Evolutionary conservation across 305 asterid genomes (phyloP), one percentile per base, ranked within the genome.

Genomic region (Euphrasia arctica): DNA sequence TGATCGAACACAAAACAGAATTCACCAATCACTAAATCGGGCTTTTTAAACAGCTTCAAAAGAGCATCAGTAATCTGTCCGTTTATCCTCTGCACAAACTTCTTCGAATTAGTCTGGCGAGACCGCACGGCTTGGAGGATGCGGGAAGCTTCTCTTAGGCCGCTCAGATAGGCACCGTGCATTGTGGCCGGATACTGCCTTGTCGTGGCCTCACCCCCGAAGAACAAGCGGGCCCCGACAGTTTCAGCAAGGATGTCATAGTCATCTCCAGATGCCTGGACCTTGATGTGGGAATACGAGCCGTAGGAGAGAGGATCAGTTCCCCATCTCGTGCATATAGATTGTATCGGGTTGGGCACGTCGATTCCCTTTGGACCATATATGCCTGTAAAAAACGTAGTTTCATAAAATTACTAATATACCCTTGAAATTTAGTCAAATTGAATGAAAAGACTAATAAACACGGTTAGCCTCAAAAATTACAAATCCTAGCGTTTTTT

Each of bases 151-250:
- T 88, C 96, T 73, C 96, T 77, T 63, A 88, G 79, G 65, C 96
- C 96, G 61, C 96, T 88, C 67, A 88, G 86, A 62, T 83, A 86
- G 62, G 96, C 96, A 60, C 96, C 94, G 29, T 85, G 96, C 96
- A 88, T 88, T 70, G 96, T 88, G 66, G 95, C 96, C 22, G 96
- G 95, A 69, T 83, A 82, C 66, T 88, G 85, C 63, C 90, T 80
- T 39, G 74, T 88, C 8, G 96, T 88, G 62, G 96, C 96, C 76
- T 88, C 96, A 22, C 95, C 96, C 32, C 86, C 95, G 42, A 88
- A 85, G 74, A 84, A 88, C 63, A 88, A 71, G 60, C 87, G 85
- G 63, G 56, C 75, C 14, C 67, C 88, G 29, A 86, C 78, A 62
- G 68, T 79, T 78, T 88, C 96, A 49, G 90, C 86, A n/a, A 88